Conservation (phyloP, 2,329 filamentous ascomycete species). For the Rugonectria rugulosa region DNA sequence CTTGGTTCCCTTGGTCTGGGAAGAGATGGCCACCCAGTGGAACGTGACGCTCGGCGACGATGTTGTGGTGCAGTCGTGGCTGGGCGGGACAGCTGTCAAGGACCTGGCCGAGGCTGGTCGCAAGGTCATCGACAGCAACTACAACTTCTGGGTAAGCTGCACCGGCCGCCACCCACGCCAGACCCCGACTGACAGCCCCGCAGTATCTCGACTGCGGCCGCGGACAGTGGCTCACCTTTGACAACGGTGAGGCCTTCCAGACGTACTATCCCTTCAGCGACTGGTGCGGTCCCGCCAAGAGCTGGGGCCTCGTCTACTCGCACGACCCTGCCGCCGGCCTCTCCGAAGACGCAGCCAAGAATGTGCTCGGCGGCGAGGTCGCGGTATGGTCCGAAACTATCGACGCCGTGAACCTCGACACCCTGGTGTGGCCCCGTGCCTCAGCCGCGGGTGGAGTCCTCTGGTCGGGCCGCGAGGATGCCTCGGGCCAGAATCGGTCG, state of each 20-base stretch:
- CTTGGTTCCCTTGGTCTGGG: slow-evolving; percentile 82
- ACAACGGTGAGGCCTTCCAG: slow-evolving; percentile 60
- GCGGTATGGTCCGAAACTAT: slow-evolving; percentile 84
- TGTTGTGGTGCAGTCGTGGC: slow-evolving; percentile 82
- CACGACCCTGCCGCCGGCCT: slow-evolving; percentile 77
- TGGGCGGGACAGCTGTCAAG: slow-evolving; percentile 68
- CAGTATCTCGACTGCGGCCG: slow-evolving; percentile 85
- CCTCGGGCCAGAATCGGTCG: slow-evolving; percentile 71
- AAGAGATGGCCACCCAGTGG: slow-evolving; percentile 84
- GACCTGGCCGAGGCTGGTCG: slow-evolving; percentile 68
- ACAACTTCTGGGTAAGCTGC: slow-evolving; percentile 78
- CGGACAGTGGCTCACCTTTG: slow-evolving; percentile 80
- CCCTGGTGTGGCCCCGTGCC: slow-evolving; percentile 79
- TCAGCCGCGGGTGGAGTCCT: slow-evolving; percentile 79
- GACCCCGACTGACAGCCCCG: too few relatives aligned
- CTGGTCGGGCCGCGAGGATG: slow-evolving; percentile 78
- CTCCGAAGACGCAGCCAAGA: slow-evolving; percentile 64
- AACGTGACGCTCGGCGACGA: slow-evolving; percentile 75
- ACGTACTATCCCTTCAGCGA: slow-evolving; percentile 75
- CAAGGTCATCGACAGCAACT: slow-evolving; percentile 78
- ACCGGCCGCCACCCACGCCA: too few relatives aligned
- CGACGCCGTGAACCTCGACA: slow-evolving; percentile 78
- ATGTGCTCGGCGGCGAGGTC: slow-evolving; percentile 82
- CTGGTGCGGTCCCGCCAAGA: slow-evolving; percentile 83
- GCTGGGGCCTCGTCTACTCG: slow-evolving; percentile 82